phyloP scores from a whole-genome alignment of 805 yeast species.

The Cyberlindnera euphorbiae region DNA sequence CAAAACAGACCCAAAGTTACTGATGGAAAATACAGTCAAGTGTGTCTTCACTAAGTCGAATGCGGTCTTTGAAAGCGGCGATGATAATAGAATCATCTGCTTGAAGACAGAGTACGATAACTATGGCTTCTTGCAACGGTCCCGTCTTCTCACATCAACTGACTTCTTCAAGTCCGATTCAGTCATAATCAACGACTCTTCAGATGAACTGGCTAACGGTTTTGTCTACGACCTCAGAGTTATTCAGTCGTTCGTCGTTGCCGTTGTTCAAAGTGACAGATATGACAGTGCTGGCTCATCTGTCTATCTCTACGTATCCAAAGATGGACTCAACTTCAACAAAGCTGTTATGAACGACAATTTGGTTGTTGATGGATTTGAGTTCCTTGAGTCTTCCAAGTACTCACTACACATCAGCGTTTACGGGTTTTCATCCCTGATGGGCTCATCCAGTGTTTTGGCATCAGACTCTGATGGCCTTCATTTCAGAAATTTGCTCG shows the following conservation, averaged over 20 bases:
- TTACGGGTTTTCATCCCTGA: constrained; percentile 15
- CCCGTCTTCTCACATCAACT: constrained; percentile 30
- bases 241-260: constrained; percentile 32
- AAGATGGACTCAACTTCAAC: constrained; percentile 30
- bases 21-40: constrained; percentile 26
- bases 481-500: constrained; percentile 41
- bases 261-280: constrained; percentile 22
- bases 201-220: constrained; percentile 25
- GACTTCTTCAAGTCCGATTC: constrained; percentile 39
- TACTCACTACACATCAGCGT: constrained; percentile 37
- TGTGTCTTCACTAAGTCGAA: constrained; percentile 30
- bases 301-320: constrained; percentile 26
- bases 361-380: constrained; percentile 20
- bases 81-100: constrained; percentile 33
- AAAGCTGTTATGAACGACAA: constrained; percentile 29
- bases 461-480: constrained; percentile 50
- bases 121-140: constrained; percentile 30
- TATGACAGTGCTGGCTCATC: constrained; percentile 22
- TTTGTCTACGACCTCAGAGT: constrained; percentile 29
- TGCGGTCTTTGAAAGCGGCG: constrained; percentile 22
- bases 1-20: constrained; percentile 26
- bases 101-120: constrained; percentile 39
- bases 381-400: constrained; percentile 34
- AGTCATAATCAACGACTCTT: constrained; percentile 28
- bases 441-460: constrained; percentile 15